These are phyloP conservation scores for Naganishia onofrii DNA, from an alignment of 768 basidiomycete species.

Conservation along the genomic window DNA sequence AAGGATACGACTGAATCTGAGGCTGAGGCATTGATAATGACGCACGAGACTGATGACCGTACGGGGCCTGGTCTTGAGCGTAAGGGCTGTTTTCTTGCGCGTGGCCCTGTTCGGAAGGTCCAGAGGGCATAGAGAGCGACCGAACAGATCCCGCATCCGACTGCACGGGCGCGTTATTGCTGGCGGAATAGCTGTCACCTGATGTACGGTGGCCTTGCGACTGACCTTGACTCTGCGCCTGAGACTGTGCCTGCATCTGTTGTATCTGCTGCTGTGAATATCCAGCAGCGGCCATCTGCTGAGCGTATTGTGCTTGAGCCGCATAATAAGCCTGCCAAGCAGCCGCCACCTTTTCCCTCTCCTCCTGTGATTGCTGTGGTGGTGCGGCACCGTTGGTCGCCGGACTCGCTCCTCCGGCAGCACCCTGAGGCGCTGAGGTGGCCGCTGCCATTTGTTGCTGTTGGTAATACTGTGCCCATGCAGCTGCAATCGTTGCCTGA, in stretches of 20 bases:
- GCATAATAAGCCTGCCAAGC: constrained; percentile 36
- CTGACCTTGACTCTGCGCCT: constrained; percentile 17
- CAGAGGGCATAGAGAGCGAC: background rate
- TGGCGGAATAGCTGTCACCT: constrained; percentile 2
- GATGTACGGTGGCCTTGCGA: background rate
- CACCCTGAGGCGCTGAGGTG: constrained; percentile 18
- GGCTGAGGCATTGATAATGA: constrained; percentile 24
- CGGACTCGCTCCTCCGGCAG: constrained; percentile 19
- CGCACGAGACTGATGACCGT: constrained; percentile 2
- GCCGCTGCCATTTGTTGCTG: constrained; percentile 33
- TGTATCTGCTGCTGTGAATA: constrained; percentile 20
- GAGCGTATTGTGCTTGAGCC: constrained; percentile 26
- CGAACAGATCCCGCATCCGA: background rate
- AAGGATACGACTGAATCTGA: background rate
- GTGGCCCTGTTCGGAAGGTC: background rate
- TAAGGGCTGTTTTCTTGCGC: background rate
- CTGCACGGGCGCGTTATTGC: no score
- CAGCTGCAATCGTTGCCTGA: constrained; percentile 39
- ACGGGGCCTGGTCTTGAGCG: background rate
- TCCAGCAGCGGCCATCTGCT: constrained; percentile 9
- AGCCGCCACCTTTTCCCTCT: constrained; percentile 28
- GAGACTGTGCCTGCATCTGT: constrained; percentile 20
- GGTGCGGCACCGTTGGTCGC: constrained; percentile 12
- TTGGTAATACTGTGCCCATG: constrained; percentile 39
- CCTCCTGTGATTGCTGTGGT: constrained; percentile 25